These are phyloP conservation scores for Dissoconium aciculare DNA, from an alignment of 2,329 filamentous ascomycete genomes.

Conservation along the genomic window DNA sequence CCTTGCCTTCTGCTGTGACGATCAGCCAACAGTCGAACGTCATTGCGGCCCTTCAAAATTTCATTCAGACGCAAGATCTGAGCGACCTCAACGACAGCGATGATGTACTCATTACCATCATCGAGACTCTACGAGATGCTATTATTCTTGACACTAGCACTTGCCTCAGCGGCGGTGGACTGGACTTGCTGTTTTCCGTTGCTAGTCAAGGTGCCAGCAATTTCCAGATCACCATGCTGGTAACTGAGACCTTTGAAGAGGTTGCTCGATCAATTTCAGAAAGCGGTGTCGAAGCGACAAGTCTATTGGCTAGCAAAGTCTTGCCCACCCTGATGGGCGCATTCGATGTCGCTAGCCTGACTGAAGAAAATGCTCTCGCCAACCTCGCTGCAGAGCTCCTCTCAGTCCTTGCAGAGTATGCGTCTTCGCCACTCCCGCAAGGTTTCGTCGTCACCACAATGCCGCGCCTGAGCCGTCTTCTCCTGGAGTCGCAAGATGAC, in stretches of 20 bases:
- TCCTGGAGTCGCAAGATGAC: slow-evolving; percentile 73
- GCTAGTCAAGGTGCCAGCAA: slow-evolving; percentile 79
- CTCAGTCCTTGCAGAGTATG: slow-evolving; percentile 65
- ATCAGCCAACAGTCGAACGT: slow-evolving; percentile 46
- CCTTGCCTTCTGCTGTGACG: slow-evolving; percentile 36
- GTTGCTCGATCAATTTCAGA: slow-evolving; percentile 57
- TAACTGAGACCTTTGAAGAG: slow-evolving; percentile 83
- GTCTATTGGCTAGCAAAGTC: slow-evolving; percentile 68
- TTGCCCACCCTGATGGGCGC: slow-evolving; percentile 76
- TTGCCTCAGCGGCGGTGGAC: slow-evolving; percentile 56
- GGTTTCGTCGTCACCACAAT: slow-evolving; percentile 75
- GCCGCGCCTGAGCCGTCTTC: slow-evolving; percentile 69
- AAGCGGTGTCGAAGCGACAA: slow-evolving; percentile 51
- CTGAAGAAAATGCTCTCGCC: slow-evolving; percentile 68
- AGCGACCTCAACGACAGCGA: slow-evolving; percentile 76
- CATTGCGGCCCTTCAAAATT: slow-evolving; percentile 49
- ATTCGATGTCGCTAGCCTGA: slow-evolving; percentile 76
- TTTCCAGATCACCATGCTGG: slow-evolving; percentile 77
- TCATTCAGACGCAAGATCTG: slow-evolving; percentile 65
- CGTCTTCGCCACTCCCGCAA: slow-evolving; percentile 67
- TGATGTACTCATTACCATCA: slow-evolving; percentile 78
- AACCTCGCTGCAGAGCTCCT: slow-evolving; percentile 79
- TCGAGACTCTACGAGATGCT: slow-evolving; percentile 69
- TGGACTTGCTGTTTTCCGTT: slow-evolving; percentile 74
- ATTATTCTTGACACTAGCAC: slow-evolving; percentile 67